Base-by-base conservation (phyloP, 1,139 yeast species). In the Pichia sp. region DNA sequence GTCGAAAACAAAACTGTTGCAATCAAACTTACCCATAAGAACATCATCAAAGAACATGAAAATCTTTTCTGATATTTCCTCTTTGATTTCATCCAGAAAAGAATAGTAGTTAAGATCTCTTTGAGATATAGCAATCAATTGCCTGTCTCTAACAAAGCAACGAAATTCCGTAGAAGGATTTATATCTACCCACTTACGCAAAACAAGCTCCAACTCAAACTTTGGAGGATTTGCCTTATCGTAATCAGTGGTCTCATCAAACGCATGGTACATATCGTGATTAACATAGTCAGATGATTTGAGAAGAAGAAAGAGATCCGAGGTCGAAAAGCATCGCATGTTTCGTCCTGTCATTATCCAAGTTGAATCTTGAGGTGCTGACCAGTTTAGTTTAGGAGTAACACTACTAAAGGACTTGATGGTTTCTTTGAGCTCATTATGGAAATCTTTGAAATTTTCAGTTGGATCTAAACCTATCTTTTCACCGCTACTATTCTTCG, bases 311-410 rank as follows among this genome's bases (percentile, higher is more conserved):
- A 90, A 92, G 0, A 93, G 72, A 61, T 93, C 99, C 45, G 84
- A 79, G 0, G 86, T 82, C 40, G 76, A 77, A 15, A 72, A 76
- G 65, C 98, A 90, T 64, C 81, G 79, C 76, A 87, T 79, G 4
- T 88, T 78, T 62, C 88, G 87, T 41, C 87, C 85, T 1, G 95
- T 79, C 65, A 88, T 73, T 36, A 93, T 92, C 99, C 99, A 93
- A 0, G 83, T 79, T 7, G 98, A 90, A 70, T 93, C 99, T 64
- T 85, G 86, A 1, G 99, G 99, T 1, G 97, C 87, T 0, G 97
- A 89, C 99, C 99, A 93, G 72, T 93, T 93, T 61, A 93, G 74
- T 66, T 93, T 93, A 1, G 98, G 98, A 1, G 89, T 77, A 7
- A 90, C 90, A 1, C 82, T 72, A 0, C 87, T 87, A 64, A 73